Evolutionary conservation across 345 rosid species (phyloP), one percentile per base, ranked within the genome.

Genomic region (Lepidium aucheri): DNA sequence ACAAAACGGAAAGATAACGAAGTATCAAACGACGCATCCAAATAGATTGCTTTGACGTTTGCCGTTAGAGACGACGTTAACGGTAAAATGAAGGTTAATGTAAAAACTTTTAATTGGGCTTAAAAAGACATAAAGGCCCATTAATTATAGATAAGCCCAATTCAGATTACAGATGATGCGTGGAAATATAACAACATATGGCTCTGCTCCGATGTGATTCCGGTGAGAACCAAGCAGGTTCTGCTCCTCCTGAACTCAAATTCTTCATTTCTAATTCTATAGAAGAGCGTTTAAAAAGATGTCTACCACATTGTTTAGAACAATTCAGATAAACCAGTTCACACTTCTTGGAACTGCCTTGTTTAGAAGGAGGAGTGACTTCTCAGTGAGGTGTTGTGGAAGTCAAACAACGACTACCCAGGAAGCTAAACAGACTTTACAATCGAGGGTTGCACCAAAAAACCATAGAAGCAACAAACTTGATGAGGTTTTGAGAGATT

Each of bases 241-340:
- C 24, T 51, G n/a, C 45, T 63, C 32, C 7, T 43, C 53, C 44
- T 66, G 62, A 42, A 15, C 46, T 12, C 57, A 8, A 12, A 40
- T 15, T 3, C 62, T 42, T 15, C 38, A 60, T 50, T 28, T 9
- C 66, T 17, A 17, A 59, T 59, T 26, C 3, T 9, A 32, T 13
- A 17, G 41, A 47, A 13, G 1, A 55, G 47, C 46, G 11, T 36
- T 35, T 15, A 1, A 3, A 13, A 50, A 13, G 2, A 92, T 89
- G 98, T 86, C 88, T 62, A 89, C 79, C 41, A 53, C 79, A 40
- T 58, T 93, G 55, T 69, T 83, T 6, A 86, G 81, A 70, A 80
- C 78, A 49, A 50, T 90, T 54, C 97, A 78, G 53, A 49, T 75
- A 46, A 76, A 74, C 66, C 80, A 89, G 9, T 68, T 84, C 44